Percentiles rank a stretch among this genome's conserved stretches.
Evolutionary conservation across 1,284 basidiomycete genomes (phyloP).

Genomic region (Afroboletus lepidellus): DNA sequence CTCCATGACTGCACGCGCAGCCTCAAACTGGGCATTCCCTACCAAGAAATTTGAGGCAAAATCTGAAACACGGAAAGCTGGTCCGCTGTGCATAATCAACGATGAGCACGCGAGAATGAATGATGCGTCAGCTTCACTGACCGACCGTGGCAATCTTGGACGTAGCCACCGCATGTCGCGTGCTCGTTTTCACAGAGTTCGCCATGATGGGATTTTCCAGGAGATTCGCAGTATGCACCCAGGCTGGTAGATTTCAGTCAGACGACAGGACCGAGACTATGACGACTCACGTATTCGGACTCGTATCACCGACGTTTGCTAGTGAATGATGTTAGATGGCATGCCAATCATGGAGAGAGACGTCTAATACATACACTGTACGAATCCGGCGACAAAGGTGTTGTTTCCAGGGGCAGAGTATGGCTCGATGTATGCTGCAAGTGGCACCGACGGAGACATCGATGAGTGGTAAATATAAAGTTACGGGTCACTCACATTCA

Average conservation of each 20-base stretch:
- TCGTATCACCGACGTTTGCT: constrained; percentile 80
- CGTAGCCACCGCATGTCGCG: constrained; percentile 73
- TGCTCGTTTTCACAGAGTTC: constrained; percentile 62
- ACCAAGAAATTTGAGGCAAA: constrained; percentile 72
- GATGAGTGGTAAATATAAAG: not conserved
- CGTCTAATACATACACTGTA: constrained; percentile 53
- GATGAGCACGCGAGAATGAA: not conserved
- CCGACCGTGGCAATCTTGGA: constrained; percentile 70
- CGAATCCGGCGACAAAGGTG: constrained; percentile 74
- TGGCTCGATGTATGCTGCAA: constrained; percentile 60
- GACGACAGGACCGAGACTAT: not conserved
- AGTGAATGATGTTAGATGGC: constrained; percentile 2
- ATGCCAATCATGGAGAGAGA: not conserved
- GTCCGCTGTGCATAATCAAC: constrained; percentile 47
- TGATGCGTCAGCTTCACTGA: constrained; percentile 29
- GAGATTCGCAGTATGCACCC: constrained; percentile 76
- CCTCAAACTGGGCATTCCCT: constrained; percentile 64
- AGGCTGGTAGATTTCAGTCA: constrained; percentile 37
- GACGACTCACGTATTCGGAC: constrained; percentile 66
- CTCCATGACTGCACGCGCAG: constrained; percentile 61
- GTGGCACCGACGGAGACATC: not conserved
- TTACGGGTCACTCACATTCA: constrained; percentile 47
- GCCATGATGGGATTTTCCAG: constrained; percentile 66
- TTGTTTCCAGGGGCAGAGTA: constrained; percentile 63
- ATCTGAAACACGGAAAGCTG: constrained; percentile 69